These are phyloP conservation scores for Suillus subluteus DNA, from an alignment of 768 basidiomycete genomes.

Conservation along the genomic window DNA sequence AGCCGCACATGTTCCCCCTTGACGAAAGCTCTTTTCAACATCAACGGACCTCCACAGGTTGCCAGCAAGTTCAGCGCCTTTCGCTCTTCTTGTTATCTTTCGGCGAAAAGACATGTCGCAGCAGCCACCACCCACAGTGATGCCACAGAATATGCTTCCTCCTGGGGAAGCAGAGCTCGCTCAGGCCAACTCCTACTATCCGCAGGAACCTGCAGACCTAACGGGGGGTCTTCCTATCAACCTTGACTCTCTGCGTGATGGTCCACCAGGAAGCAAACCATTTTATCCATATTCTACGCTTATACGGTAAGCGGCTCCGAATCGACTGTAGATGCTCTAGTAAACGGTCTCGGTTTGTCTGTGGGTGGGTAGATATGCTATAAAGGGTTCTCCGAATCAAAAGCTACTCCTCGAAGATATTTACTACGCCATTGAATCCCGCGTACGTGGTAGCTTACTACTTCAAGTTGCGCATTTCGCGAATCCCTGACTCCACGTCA, in stretches of 20 bases:
- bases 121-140: constrained; percentile 50
- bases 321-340: constrained; percentile 8
- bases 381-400: constrained; percentile 89
- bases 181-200: constrained; percentile 65
- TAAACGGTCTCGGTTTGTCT: constrained; percentile 11
- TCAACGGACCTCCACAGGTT: constrained; percentile 28
- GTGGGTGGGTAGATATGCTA: constrained; percentile 67
- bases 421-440: constrained; percentile 89
- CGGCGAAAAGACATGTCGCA: constrained; percentile 45
- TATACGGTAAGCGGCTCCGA: constrained; percentile 65
- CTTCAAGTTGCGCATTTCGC: background rate
- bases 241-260: constrained; percentile 84
- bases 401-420: constrained; percentile 87
- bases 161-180: constrained; percentile 57
- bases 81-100: constrained; percentile 18
- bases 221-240: constrained; percentile 86
- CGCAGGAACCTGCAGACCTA: constrained; percentile 76
- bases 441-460: constrained; percentile 52
- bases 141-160: constrained; percentile 64
- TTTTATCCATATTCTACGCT: constrained; percentile 92
- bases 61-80: constrained; percentile 14
- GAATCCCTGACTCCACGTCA: constrained; percentile 17
- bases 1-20: constrained; percentile 55
- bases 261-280: constrained; percentile 86
- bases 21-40: constrained; percentile 33